Base-by-base conservation (phyloP, 2,329 filamentous ascomycete species). In the Thelonectria olida region DNA sequence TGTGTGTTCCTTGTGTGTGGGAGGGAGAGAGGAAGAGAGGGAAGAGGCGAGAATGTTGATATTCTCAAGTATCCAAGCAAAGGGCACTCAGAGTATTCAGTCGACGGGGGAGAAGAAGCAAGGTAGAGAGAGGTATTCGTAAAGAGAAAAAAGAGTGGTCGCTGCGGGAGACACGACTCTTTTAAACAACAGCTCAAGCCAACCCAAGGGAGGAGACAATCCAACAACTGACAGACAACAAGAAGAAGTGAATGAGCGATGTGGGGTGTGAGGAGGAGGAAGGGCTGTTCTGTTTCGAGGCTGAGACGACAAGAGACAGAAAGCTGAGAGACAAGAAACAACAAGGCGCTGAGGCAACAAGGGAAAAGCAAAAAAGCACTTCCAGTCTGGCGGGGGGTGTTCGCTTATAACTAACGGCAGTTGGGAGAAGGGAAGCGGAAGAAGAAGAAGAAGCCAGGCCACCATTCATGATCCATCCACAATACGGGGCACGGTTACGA, bases 291-390 rank as follows among this genome's bases (percentile, higher is more conserved):
- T 7, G 39, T 19, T 54, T 48, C 38, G 61, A 48, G 48, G 56
- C 63, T 63, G 64, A 69, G 64, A 58, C 55, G 39, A 22, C 50
- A 51, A 67, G 58, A 56, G 34, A 31, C 23, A 47, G 34, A 49
- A 41, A 48, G 28, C n/a, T n/a, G n/a, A 57, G 42, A 48, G 61
- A 50, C 54, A 49, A 38, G 42, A 51, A 22, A 25, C 15, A 20
- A 42, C 48, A 61, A 39, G 19, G 52, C 41, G 10, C 27, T 41
- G 44, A 63, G 66, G 36, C 36, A 64, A 60, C 38, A 57, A 49
- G 44, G 36, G 54, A 66, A 67, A 67, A 70, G 67, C 65, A 70
- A 51, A 25, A n/a, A 23, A n/a, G 4, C 19, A 23, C 20, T 36
- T 27, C 19, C 48, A 69, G 65, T 58, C 48, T 15, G 45, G 54